Base-by-base conservation (phyloP, 2,329 filamentous ascomycete species). In the Ceratocystis alfenasii region DNA sequence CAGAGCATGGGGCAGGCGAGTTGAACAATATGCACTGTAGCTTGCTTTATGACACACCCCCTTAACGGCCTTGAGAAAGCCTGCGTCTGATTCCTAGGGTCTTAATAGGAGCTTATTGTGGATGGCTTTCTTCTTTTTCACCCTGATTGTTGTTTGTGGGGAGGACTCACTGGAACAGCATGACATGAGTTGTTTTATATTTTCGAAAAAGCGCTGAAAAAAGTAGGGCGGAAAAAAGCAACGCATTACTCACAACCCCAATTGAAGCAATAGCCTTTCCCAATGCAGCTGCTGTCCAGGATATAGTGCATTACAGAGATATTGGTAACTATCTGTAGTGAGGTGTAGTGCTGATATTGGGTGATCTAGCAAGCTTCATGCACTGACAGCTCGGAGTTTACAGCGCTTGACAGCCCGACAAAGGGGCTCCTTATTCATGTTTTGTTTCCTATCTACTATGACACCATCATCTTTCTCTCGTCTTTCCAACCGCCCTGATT, bases 381-480 rank as follows among this genome's bases (percentile, higher is more conserved):
- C 55, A 59, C 55, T 59, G 28, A 59, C 28, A 59, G 28, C 55
- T 36, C 55, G 28, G 55, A 12, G 25, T 5, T 59, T 59, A 59
- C 55, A 59, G 55, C 7, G 55, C 28, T 36, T 59, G 55, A 33
- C 25, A 36, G 17, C 55, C 55, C 53, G 2, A 15, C 15, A n/a
- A 33, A 17, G 6, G 25, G 7, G 28, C 22, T 33, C 10, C 28
- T 59, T 59, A 36, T 59, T 30, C 55, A 36, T 59, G 55, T 59
- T 36, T 36, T 28, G 55, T 36, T 59, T 36, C 55, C 8, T 8
- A n/a, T 30, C 33, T n/a, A 17, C 28, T 10, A 36, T 28, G 3
- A 20, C 53, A 8, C 20, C 17, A 59, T 59, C 55, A 17, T 2
- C 5, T 20, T 36, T 59, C 33, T 36, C n/a, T 20, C 17, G 4